phyloP scores from a whole-genome alignment of 2,329 filamentous ascomycete species.

The Drechslera avenae region DNA sequence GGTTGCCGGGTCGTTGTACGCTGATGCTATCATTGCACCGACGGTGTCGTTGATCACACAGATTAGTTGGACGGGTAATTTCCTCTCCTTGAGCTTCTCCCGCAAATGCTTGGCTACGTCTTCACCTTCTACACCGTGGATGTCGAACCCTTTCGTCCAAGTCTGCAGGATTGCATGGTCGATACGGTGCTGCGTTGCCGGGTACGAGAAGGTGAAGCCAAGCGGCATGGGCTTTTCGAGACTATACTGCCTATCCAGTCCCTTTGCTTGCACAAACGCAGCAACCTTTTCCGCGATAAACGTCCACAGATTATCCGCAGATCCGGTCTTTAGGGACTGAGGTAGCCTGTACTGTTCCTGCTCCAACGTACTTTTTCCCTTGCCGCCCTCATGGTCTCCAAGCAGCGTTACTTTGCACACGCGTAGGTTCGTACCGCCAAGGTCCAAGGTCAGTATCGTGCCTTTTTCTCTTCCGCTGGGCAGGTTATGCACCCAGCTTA shows the following conservation, averaged over 20 bases:
- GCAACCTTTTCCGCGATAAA: constrained; percentile 92
- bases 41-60: constrained; percentile 94
- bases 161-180: constrained; percentile 90
- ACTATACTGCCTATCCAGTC: constrained; percentile 65
- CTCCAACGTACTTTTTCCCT: constrained; percentile 66
- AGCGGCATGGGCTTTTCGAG: constrained; percentile 72
- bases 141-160: constrained; percentile 98
- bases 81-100: constrained; percentile 71
- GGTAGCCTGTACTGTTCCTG: constrained; percentile 97
- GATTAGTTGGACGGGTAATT: constrained; percentile 82
- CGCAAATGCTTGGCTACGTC: constrained; percentile 92
- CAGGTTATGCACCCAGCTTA: constrained; percentile 92
- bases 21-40: constrained; percentile 86
- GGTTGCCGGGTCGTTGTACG: constrained; percentile 83
- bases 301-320: constrained; percentile 86
- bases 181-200: constrained; percentile 89
- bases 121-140: constrained; percentile 85
- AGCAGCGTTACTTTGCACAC: constrained; percentile 92
- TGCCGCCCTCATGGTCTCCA: constrained; percentile 79
- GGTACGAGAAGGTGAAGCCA: constrained; percentile 96
- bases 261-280: constrained; percentile 87
- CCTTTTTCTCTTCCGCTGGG: constrained; percentile 87
- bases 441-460: constrained; percentile 86
- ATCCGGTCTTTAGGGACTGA: constrained; percentile 85
- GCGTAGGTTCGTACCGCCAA: constrained; percentile 94